Evolutionary conservation across 495 filamentous ascomycete genomes (phyloP).

Genomic region (Talaromyces liani): DNA sequence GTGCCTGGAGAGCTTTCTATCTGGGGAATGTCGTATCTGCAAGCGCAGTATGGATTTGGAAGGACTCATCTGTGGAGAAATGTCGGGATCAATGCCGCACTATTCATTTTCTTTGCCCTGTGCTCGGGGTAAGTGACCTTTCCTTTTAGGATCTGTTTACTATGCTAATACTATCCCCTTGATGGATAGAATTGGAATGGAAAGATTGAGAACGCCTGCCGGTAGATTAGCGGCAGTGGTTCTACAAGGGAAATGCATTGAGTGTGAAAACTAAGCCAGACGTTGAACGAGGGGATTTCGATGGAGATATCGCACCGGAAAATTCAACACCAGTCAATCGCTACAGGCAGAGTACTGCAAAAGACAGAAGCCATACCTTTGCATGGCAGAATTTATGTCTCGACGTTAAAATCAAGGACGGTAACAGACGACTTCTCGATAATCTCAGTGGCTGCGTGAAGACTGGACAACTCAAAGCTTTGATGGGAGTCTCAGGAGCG

Average conservation of each 20-base stretch:
- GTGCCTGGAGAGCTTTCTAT: conserved; percentile 37
- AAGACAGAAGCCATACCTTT: neutral
- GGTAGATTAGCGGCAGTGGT: conserved; percentile 21
- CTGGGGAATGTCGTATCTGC: conserved; percentile 43
- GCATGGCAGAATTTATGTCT: conserved; percentile 68
- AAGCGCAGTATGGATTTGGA: conserved; percentile 47
- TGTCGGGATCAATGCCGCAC: conserved; percentile 58
- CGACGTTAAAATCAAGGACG: conserved; percentile 53
- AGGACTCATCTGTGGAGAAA: conserved; percentile 60
- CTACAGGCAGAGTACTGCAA: neutral
- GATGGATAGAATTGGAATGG: conserved; percentile 20
- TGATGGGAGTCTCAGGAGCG: conserved; percentile 57
- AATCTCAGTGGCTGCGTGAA: conserved; percentile 61
- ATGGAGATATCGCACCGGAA: neutral
- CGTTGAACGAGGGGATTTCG: neutral
- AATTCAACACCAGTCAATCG: neutral
- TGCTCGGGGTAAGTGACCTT: neutral
- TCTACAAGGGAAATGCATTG: conserved; percentile 6
- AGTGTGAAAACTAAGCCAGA: neutral
- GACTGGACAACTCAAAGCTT: conserved; percentile 57
- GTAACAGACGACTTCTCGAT: conserved; percentile 50
- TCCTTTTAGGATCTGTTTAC: neutral
- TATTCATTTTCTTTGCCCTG: conserved; percentile 32
- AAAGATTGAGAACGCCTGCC: conserved; percentile 16
- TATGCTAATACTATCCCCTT: neutral